A percentile compares a stretch with the other conserved stretches of the same genome.
These are phyloP conservation scores for Geotrichum fermentans DNA, from an alignment of 1,139 yeast genomes.

Conservation along the genomic window DNA sequence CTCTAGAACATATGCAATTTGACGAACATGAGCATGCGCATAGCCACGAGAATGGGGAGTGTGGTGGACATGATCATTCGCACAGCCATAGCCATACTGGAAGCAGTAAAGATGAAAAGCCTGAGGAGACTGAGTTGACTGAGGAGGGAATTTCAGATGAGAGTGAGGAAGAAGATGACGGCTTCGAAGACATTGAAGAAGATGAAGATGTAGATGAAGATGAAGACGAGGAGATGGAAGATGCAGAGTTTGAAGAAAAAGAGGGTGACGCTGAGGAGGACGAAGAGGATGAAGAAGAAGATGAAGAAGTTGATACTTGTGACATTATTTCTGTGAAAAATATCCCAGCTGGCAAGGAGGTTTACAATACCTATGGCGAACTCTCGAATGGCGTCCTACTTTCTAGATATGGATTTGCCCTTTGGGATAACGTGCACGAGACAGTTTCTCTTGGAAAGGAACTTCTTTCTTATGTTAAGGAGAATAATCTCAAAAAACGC, in stretches of 20 bases:
- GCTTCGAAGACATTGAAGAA: conserved; percentile 32
- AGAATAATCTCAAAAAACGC: conserved; percentile 41
- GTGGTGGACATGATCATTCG: conserved; percentile 14
- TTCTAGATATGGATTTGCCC: conserved; percentile 72
- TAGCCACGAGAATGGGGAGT: conserved; percentile 1
- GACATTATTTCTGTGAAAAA: conserved; percentile 41
- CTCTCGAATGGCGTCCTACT: conserved; percentile 60
- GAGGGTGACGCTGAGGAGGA: conserved; percentile 29
- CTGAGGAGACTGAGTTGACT: conserved; percentile 23
- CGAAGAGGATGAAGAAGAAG: conserved; percentile 34
- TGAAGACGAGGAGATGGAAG: conserved; percentile 32
- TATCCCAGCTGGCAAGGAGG: conserved; percentile 50
- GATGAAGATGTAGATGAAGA: conserved; percentile 37
- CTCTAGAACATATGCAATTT: conserved; percentile 24
- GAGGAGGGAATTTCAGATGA: conserved; percentile 26
- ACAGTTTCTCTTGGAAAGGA: conserved; percentile 54
- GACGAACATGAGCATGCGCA: conserved; percentile 21
- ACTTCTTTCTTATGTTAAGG: conserved; percentile 43
- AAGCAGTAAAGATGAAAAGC: conserved; percentile 22
- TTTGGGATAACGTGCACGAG: conserved; percentile 53
- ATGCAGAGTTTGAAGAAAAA: conserved; percentile 27
- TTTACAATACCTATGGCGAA: conserved; percentile 77
- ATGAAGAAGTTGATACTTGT: conserved; percentile 38
- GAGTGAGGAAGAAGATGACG: conserved; percentile 18
- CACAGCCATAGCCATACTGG: conserved; percentile 18